phyloP scores from a whole-genome alignment of 345 rosid genomes.

The Geranium brycei region DNA sequence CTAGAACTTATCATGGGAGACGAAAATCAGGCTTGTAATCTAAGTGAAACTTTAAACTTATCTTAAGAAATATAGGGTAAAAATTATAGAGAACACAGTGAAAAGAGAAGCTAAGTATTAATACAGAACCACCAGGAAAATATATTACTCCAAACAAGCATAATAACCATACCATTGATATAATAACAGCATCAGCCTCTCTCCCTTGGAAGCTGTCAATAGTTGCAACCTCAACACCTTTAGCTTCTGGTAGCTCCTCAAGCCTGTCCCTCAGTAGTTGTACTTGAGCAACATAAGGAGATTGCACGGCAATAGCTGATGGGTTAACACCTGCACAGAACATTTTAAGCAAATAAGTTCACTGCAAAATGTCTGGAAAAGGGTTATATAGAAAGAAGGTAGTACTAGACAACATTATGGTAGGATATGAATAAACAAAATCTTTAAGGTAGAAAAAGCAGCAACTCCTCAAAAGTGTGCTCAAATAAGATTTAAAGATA shows the following conservation, averaged over 20 bases:
- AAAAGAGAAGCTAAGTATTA: neutral
- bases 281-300: constrained; percentile 97
- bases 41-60: neutral
- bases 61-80: neutral
- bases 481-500: too few species aligned
- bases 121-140: neutral
- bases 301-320: constrained; percentile 68
- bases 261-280: constrained; percentile 83
- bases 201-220: constrained; percentile 97
- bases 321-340: constrained; percentile 64
- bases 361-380: neutral
- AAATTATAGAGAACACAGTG: neutral
- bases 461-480: too few species aligned
- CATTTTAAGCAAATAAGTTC: constrained; percentile 1
- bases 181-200: constrained; percentile 90
- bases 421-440: too few species aligned
- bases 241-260: constrained; percentile 65
- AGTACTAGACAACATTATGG: too few species aligned
- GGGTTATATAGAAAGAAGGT: neutral
- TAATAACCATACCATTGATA: constrained; percentile 64
- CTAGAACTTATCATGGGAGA: too few species aligned
- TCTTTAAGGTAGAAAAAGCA: too few species aligned
- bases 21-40: neutral
- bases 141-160: neutral
- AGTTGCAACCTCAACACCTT: constrained; percentile 83